Evolutionary conservation across 345 rosid genomes (phyloP).

Genomic region (Salix arbutifolia): DNA sequence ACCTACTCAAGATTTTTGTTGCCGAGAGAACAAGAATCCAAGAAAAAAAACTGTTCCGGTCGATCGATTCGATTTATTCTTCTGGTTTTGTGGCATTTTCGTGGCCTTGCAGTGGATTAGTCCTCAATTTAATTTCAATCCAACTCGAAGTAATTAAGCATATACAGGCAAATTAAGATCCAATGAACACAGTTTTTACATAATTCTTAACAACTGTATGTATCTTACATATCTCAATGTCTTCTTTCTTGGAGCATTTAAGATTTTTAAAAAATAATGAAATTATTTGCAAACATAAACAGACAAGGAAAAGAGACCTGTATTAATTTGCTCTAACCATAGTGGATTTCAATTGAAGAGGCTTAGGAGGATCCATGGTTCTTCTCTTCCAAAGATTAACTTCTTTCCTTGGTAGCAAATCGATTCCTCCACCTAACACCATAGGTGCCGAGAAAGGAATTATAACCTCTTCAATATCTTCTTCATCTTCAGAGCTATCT

Average conservation of each 20-base stretch:
- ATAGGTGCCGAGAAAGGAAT: constrained; percentile 82
- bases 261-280: background rate
- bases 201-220: background rate
- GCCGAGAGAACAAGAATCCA: background rate
- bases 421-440: constrained; percentile 25
- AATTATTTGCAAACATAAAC: background rate
- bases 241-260: background rate
- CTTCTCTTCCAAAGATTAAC: constrained; percentile 88
- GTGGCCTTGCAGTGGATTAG: background rate
- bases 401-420: constrained; percentile 58
- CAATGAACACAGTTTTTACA: background rate
- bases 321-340: background rate
- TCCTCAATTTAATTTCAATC: too few species aligned
- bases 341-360: constrained; percentile 46
- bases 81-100: background rate
- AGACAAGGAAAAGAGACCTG: background rate
- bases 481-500: constrained; percentile 21
- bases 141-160: too few species aligned
- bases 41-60: background rate
- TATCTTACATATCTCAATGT: background rate
- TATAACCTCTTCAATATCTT: constrained; percentile 32
- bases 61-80: background rate
- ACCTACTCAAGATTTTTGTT: background rate
- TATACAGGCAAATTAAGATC: too few species aligned
- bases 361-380: constrained; percentile 68